Evolutionary conservation across 306 rosid species (phyloP).

Genomic region (Boehmeria nivea): DNA sequence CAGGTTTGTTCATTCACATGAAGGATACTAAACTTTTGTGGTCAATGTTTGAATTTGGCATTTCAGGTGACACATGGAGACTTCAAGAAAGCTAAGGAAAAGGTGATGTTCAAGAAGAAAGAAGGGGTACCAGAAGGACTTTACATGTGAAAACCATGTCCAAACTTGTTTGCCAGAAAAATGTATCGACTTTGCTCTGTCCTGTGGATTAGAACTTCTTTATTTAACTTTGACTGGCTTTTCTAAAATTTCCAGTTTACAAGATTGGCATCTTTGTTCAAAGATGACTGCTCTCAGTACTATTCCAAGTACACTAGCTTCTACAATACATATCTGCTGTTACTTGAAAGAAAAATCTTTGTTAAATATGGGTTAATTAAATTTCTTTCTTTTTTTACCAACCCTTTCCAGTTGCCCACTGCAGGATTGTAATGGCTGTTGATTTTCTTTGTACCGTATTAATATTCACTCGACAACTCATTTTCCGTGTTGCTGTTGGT

Average conservation of each 20-base stretch:
- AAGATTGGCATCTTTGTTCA: constrained; percentile 1
- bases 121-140: constrained; percentile 99
- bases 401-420: too few species aligned
- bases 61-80: constrained; percentile 79
- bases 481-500: too few species aligned
- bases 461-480: too few species aligned
- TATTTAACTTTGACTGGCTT: constrained; percentile 5
- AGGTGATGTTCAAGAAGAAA: constrained; percentile 99
- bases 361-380: too few species aligned
- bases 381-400: too few species aligned
- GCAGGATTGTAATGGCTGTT: too few species aligned
- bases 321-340: neutral
- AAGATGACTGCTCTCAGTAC: neutral
- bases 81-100: constrained; percentile 97
- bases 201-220: constrained; percentile 4
- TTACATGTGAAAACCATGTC: constrained; percentile 61
- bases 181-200: constrained; percentile 7
- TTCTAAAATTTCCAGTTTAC: neutral
- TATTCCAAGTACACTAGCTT: neutral
- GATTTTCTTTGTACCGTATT: too few species aligned
- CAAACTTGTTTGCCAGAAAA: constrained; percentile 3
- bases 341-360: too few species aligned
- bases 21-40: neutral
- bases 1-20: neutral
- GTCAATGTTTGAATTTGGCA: constrained; percentile 11